Evolutionary conservation across 1,284 basidiomycete species (phyloP), one percentile per base, ranked within the genome.

Genomic region (Austroboletus sp.): DNA sequence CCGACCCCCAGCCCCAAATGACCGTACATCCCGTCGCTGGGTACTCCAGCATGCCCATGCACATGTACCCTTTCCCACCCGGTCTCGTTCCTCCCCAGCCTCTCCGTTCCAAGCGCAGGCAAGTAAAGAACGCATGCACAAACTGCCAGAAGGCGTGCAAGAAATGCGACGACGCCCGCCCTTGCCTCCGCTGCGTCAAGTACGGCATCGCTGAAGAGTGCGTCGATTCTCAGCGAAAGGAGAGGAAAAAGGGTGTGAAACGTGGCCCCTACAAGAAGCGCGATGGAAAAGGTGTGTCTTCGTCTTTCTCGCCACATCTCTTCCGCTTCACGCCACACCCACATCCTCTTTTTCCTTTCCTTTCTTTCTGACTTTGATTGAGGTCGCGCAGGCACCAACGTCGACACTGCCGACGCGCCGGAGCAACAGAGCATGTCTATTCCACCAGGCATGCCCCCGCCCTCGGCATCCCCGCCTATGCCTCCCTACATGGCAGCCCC

Each of bases 231-330:
- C 77, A 83, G 67, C 76, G 88, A 57, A 91, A 89, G 71, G 86
- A 89, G 66, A 73, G 89, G 57, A 84, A 83, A 68, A 89, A 87
- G 62, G 88, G 89, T 54, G 76, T 89, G 60, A 91, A 90, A 73
- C 71, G 89, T 57, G 89, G 88, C 39, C 89, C 89, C 66, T 91
- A 91, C 82, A 91, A 89, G 84, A 89, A 89, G 78, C 83, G 85
- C 76, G 83, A 87, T 81, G 80, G 76, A 75, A 85, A 81, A 76
- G 76, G 85, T 85, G 60, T 66, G 80, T 65, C 45, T 58, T 53
- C 51, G 58, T 57, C 55, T 57, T 67, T 54, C 54, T 64, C 41
- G 42, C 44, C 52, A 40, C 57, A 50, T 50, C 46, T 46, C 40
- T 49, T 48, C 45, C 44, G 36, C 54, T 51, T 51, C 42, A 50